Conservation (phyloP, 305 asterid species). For the Withania somnifera region DNA sequence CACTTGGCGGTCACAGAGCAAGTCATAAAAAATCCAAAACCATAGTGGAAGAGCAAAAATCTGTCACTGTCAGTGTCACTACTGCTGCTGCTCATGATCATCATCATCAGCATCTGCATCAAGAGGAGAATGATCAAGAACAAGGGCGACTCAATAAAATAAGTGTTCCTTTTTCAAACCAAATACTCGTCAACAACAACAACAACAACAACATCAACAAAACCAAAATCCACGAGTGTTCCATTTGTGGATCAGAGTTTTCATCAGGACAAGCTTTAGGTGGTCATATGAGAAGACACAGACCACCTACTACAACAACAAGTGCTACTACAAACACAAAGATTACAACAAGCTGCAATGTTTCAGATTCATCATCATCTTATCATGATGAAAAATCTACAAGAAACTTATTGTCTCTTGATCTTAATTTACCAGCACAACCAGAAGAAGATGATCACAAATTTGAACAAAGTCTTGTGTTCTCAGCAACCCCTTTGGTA, state of each 20-base stretch:
- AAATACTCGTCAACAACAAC: not conserved
- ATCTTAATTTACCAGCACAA: conserved; percentile 79
- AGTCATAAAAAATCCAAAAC: conserved; percentile 62
- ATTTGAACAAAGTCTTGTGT: conserved; percentile 33
- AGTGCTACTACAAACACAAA: not conserved
- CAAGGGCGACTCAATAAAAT: not conserved
- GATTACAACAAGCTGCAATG: not conserved
- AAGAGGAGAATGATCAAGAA: conserved; percentile 1
- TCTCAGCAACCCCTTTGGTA: conserved; percentile 59
- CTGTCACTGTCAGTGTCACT: not conserved
- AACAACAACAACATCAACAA: conserved; percentile 7
- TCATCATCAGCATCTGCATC: not conserved
- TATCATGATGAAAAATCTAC: conserved; percentile 19
- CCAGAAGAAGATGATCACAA: conserved; percentile 48
- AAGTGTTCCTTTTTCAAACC: conserved; percentile 13
- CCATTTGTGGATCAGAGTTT: conserved; percentile 70
- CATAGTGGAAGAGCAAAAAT: conserved; percentile 10
- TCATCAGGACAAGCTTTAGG: conserved; percentile 82
- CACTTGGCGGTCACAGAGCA: conserved; percentile 86
- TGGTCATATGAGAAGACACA: conserved; percentile 80
- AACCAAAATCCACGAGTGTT: conserved; percentile 57
- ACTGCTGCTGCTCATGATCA: not conserved
- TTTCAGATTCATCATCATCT: conserved; percentile 7
- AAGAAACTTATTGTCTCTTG: conserved; percentile 33
- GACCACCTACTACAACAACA: conserved; percentile 18